Percentiles rank a stretch among this genome's conserved stretches.
These are phyloP conservation scores for Barbarea vulgaris DNA, from an alignment of 345 rosid species.

Conservation along the genomic window DNA sequence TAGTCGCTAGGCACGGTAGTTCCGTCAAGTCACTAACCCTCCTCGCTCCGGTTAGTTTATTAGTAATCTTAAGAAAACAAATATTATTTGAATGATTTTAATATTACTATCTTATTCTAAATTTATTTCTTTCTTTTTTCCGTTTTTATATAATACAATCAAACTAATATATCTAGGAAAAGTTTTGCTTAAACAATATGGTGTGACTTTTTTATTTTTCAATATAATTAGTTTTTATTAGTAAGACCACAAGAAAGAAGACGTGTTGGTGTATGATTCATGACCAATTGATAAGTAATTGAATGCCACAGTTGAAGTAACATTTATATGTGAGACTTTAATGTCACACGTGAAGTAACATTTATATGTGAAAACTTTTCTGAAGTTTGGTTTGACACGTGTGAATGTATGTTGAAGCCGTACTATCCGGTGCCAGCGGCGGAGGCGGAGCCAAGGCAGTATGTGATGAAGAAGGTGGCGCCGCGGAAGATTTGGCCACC, in stretches of 20 bases:
- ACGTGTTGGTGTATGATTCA: background rate
- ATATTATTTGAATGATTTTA: background rate
- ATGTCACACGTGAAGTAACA: background rate
- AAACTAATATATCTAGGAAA: too few species aligned
- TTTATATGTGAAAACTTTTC: background rate
- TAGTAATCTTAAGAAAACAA: background rate
- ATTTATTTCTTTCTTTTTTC: too few species aligned
- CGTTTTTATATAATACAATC: too few species aligned
- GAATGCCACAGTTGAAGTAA: background rate
- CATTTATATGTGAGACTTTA: background rate
- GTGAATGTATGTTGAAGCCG: slow-evolving; percentile 54
- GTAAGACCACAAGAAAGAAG: background rate
- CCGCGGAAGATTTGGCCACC: slow-evolving; percentile 87
- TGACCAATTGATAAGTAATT: background rate
- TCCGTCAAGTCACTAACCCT: slow-evolving; percentile 81
- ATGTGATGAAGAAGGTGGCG: slow-evolving; percentile 77
- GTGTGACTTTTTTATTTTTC: background rate
- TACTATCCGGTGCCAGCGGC: slow-evolving; percentile 73
- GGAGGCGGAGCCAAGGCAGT: slow-evolving; percentile 61
- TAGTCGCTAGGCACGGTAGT: slow-evolving; percentile 65
- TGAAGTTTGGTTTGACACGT: background rate
- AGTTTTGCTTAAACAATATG: background rate
- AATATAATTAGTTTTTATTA: background rate
- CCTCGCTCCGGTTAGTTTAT: slow-evolving; percentile 74
- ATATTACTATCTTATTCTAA: too few species aligned